Base-by-base conservation (phyloP, 176 grass and related monocot genomes). In the Saccharum spontaneum region DNA sequence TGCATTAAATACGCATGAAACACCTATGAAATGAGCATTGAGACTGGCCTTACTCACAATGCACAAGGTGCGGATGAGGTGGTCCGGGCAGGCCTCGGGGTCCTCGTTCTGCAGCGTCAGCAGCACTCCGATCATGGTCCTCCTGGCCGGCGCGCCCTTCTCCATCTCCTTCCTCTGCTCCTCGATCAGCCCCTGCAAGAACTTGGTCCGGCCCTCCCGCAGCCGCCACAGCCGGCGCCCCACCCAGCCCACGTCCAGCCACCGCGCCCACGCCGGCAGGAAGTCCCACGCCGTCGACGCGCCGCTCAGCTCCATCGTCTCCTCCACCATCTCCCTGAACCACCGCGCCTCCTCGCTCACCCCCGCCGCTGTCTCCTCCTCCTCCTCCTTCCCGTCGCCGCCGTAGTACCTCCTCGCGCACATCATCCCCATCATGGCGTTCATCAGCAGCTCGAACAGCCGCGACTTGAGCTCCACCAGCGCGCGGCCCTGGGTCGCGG, bases 271-370 rank as follows among this genome's bases (percentile, higher is more conserved):
- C 18, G 20, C 52, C 10, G 52, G 52, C 30, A 76, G 69, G 87
- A 89, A 92, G 64, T 92, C 91, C 69, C 73, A 81, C 52, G n/a
- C 30, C 15, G 79, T 89, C 37, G 75, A 71, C 24, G 80, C 33
- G 8, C 78, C 86, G 20, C 38, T 86, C 69, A 88, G 37, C 31
- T 12, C 26, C 45, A 88, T 82, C 18, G 66, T 63, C 79, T 95
- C 90, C 30, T 90, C 72, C 33, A 91, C 76, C 59, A 92, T 76
- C 74, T 69, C 28, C 63, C 78, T 80, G 54, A 95, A 88, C 61
- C 68, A 60, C 76, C 48, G 69, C 44, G 73, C 79, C 55, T 90
- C 72, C 28, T 89, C 84, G 10, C 67, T 82, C 50, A 76, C 84
- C 71, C 68, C 78, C 4, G 3, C 14, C 41, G 1, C 6, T 0